phyloP scores from a whole-genome alignment of 2,329 filamentous ascomycete genomes.

The Arachnomyces sp. region DNA sequence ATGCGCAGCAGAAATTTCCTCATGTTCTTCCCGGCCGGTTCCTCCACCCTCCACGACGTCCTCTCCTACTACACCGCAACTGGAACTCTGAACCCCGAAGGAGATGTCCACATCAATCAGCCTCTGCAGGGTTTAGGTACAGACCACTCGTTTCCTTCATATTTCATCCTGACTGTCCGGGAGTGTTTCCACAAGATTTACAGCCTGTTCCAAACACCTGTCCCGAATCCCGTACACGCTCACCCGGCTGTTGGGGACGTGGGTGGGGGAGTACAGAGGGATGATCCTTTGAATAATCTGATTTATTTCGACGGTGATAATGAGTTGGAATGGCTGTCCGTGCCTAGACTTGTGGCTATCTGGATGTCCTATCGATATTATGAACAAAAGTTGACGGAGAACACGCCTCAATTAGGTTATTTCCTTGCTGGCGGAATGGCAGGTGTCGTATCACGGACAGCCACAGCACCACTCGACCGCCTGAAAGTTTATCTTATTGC shows the following conservation, averaged over 20 bases:
- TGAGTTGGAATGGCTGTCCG: conserved; percentile 35
- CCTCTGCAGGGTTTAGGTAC: conserved; percentile 90
- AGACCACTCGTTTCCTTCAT: conserved; percentile 34
- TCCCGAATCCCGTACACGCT: conserved; percentile 25
- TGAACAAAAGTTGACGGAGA: conserved; percentile 39
- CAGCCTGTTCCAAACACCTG: conserved; percentile 26
- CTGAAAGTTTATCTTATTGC: conserved; percentile 96
- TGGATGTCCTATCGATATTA: conserved; percentile 36
- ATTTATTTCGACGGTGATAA: conserved; percentile 25
- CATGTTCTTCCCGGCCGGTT: conserved; percentile 50
- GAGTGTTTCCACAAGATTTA: conserved; percentile 15
- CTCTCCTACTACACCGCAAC: conserved; percentile 87
- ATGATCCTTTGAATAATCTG: conserved; percentile 22
- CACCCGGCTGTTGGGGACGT: conserved; percentile 24
- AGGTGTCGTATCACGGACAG: conserved; percentile 88
- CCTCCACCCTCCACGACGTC: conserved; percentile 62
- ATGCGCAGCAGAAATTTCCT: conserved; percentile 67
- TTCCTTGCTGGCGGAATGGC: conserved; percentile 92
- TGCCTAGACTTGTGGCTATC: conserved; percentile 35
- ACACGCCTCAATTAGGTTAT: conserved; percentile 62
- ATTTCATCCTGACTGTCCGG: conserved; percentile 10
- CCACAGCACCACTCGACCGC: conserved; percentile 90
- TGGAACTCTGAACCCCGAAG: conserved; percentile 83
- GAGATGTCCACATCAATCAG: conserved; percentile 89
- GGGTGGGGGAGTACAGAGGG: conserved; percentile 18